phyloP scores from a whole-genome alignment of 257 asterid genomes.

The Capsicum pubescens region DNA sequence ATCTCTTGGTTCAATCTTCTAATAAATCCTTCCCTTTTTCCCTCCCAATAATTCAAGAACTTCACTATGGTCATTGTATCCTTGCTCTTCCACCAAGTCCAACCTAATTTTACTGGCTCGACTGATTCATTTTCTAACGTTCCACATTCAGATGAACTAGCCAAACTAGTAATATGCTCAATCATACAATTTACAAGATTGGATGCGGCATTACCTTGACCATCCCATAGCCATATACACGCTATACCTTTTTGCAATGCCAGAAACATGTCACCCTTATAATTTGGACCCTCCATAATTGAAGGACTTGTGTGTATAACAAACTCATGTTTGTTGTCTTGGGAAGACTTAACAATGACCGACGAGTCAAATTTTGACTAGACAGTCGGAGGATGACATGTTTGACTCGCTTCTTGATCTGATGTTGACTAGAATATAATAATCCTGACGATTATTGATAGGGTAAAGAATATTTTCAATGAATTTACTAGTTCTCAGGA shows the following conservation, averaged over 20 bases:
- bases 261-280: conserved; percentile 33
- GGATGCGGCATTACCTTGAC: conserved; percentile 45
- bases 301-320: conserved; percentile 48
- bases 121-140: not conserved
- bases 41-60: conserved; percentile 52
- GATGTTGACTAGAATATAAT: not conserved
- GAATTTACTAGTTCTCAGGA: conserved; percentile 49
- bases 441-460: not conserved
- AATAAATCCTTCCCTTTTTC: conserved; percentile 57
- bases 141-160: not conserved
- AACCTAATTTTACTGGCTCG: not conserved
- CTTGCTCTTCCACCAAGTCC: conserved; percentile 43
- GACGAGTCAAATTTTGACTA: conserved; percentile 37
- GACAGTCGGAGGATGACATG: conserved; percentile 45
- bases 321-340: conserved; percentile 32
- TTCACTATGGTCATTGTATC: conserved; percentile 45
- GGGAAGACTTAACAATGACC: conserved; percentile 37
- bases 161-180: conserved; percentile 42
- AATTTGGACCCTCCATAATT: conserved; percentile 44
- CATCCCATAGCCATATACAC: conserved; percentile 66
- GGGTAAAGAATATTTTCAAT: conserved; percentile 58
- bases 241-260: conserved; percentile 56
- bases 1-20: conserved; percentile 63
- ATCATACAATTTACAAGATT: conserved; percentile 57
- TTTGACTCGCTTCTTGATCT: conserved; percentile 46